A percentile compares a stretch with the other conserved stretches of the same genome.
phyloP scores from a whole-genome alignment of 805 yeast genomes.

The Teunomyces gatunensis region DNA sequence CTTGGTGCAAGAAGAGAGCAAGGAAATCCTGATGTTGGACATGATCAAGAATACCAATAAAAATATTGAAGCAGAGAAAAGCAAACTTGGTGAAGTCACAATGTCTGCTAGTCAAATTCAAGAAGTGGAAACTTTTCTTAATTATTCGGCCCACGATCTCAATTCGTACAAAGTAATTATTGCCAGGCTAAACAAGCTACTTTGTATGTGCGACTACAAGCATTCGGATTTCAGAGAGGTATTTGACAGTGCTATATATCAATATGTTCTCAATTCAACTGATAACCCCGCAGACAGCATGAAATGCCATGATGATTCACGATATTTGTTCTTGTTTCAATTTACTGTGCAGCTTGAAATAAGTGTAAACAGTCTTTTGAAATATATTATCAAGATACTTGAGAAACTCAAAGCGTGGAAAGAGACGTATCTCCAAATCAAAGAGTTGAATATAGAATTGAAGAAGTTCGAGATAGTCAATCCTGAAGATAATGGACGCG shows the following conservation, averaged over 20 bases:
- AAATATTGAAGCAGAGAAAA: conserved; percentile 14
- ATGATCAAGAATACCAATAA: conserved; percentile 22
- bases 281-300: not conserved
- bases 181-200: conserved; percentile 35
- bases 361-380: conserved; percentile 21
- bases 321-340: conserved; percentile 9
- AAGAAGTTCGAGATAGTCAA: conserved; percentile 21
- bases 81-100: conserved; percentile 22
- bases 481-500: conserved; percentile 3
- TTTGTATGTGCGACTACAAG: conserved; percentile 33
- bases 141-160: conserved; percentile 46
- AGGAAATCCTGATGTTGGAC: conserved; percentile 29
- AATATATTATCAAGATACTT: conserved; percentile 20
- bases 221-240: conserved; percentile 27
- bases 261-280: not conserved
- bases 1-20: conserved; percentile 16
- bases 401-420: conserved; percentile 31
- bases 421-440: conserved; percentile 24
- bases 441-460: conserved; percentile 27
- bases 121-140: conserved; percentile 48
- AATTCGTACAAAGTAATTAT: conserved; percentile 24
- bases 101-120: conserved; percentile 21
- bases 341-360: conserved; percentile 24
- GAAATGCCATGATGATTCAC: not conserved
- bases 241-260: conserved; percentile 11